These are phyloP conservation scores for Yamadazyma conglobata DNA, from an alignment of 1,139 yeast genomes.

Conservation along the genomic window DNA sequence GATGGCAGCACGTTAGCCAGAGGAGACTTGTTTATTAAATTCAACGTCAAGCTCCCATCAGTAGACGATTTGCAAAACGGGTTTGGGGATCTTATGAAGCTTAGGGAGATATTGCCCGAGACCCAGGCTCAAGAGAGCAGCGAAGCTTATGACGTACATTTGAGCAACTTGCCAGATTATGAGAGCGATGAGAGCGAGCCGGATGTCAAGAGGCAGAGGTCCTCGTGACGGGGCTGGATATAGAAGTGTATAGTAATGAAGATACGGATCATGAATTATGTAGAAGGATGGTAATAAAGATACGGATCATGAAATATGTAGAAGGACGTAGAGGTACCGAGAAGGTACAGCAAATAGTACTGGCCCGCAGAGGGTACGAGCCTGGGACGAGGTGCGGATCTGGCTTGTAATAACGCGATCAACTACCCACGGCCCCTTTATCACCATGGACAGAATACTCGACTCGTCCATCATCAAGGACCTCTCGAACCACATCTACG, in stretches of 20 bases:
- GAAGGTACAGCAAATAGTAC: too few relatives aligned
- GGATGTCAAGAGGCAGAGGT: background rate
- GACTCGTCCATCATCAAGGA: slow-evolving; percentile 81
- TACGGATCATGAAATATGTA: too few relatives aligned
- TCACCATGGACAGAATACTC: too few relatives aligned
- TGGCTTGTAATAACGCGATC: too few relatives aligned
- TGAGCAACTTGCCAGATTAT: slow-evolving; percentile 22
- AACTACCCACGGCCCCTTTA: too few relatives aligned
- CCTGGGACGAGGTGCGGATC: too few relatives aligned
- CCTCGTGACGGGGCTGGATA: too few relatives aligned
- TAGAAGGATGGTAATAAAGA: too few relatives aligned
- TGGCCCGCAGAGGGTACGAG: too few relatives aligned
- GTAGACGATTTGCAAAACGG: slow-evolving; percentile 24
- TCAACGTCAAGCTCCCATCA: slow-evolving; percentile 37
- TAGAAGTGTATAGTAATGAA: too few relatives aligned
- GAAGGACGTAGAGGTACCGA: too few relatives aligned
- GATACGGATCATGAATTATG: too few relatives aligned
- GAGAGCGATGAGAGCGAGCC: background rate
- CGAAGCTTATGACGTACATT: slow-evolving; percentile 18
- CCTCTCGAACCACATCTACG: slow-evolving; percentile 84
- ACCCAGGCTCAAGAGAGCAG: background rate
- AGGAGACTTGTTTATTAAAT: slow-evolving; percentile 42
- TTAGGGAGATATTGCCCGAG: slow-evolving; percentile 4
- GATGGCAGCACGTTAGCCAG: slow-evolving; percentile 20
- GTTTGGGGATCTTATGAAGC: slow-evolving; percentile 2